Evolutionary conservation across 768 basidiomycete genomes (phyloP), one percentile per base, ranked within the genome.

Genomic region (Lentinula edodes): DNA sequence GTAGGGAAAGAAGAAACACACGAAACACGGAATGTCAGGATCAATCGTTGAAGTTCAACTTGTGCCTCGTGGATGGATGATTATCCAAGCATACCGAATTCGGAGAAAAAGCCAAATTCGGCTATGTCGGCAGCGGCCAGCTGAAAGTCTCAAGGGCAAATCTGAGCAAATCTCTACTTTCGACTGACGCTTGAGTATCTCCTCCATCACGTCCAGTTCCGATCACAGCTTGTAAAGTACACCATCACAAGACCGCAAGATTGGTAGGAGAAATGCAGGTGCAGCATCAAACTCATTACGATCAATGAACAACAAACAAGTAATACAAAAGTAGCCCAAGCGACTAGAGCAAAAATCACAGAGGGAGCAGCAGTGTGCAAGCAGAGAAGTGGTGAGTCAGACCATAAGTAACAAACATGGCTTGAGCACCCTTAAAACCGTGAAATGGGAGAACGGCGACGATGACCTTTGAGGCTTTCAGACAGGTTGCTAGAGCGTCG

Each of bases 41-140:
- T 54, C 51, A 48, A 48, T 48, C 23, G 46, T 48, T 48, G 46
- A 56, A 56, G 55, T 56, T 56, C 39, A 56, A 56, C 55, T 43
- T 43, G 10, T 20, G 55, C 55, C 55, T 56, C 55, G 55, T 56
- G 55, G 35, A 48, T 48, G 20, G 42, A n/a, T 43, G 42, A n/a
- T 43, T 43, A 43, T n/a, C 42, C 16, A 43, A 43, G 42, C 42
- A 43, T 43, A 15, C 48, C 48, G 6, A 16, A n/a, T 46, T 46
- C 16, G 20, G 10, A n/a, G n/a, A n/a, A n/a, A n/a, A n/a, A n/a
- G n/a, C n/a, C 48, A 6, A 16, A n/a, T 46, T 46, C 16, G 20
- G 10, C 20, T 20, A n/a, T 20, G 28, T 28, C 28, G 28, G 28
- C 28, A 28, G 28, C 28, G 28, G 28, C 28, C 1, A 23, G 23